Evolutionary conservation across 2,329 filamentous ascomycete species (phyloP).

Genomic region (Samsoniella hepiali): DNA sequence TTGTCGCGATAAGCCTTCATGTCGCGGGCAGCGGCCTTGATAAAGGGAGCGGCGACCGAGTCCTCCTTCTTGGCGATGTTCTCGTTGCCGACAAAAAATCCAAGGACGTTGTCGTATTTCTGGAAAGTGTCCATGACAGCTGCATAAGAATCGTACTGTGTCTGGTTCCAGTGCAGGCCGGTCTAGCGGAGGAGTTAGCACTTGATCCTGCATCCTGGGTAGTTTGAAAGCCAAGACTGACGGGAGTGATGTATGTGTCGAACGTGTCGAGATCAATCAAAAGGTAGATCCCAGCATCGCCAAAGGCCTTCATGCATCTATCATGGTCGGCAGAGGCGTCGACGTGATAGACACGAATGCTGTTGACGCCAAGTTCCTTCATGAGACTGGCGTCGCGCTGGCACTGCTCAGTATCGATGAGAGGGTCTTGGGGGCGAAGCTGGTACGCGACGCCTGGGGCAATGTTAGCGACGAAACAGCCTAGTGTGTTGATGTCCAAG

Average conservation of each 20-base stretch:
- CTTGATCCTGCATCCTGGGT: not conserved
- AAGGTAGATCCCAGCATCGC: constrained; percentile 76
- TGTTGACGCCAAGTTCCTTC: constrained; percentile 76
- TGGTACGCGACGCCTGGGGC: constrained; percentile 70
- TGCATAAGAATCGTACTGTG: constrained; percentile 65
- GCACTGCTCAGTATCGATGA: constrained; percentile 74
- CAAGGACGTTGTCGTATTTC: constrained; percentile 73
- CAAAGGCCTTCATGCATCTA: constrained; percentile 77
- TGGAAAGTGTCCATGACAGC: constrained; percentile 76
- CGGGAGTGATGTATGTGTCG: constrained; percentile 63
- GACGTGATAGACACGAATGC: constrained; percentile 86
- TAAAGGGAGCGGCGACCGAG: constrained; percentile 69
- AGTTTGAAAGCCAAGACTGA: constrained; percentile 27
- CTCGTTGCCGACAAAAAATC: constrained; percentile 87
- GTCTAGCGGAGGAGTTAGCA: constrained; percentile 38
- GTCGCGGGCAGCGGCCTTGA: constrained; percentile 78
- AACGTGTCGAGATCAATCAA: constrained; percentile 82
- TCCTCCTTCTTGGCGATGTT: constrained; percentile 64
- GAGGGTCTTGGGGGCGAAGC: constrained; percentile 63
- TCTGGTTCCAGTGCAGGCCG: constrained; percentile 67
- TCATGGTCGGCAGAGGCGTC: constrained; percentile 68
- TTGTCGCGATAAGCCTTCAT: constrained; percentile 75
- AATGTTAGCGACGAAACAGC: not conserved
- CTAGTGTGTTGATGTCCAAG: not conserved
- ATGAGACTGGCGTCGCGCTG: constrained; percentile 71